Evolutionary conservation across 768 basidiomycete genomes (phyloP).

Genomic region (Roridomyces roridus): DNA sequence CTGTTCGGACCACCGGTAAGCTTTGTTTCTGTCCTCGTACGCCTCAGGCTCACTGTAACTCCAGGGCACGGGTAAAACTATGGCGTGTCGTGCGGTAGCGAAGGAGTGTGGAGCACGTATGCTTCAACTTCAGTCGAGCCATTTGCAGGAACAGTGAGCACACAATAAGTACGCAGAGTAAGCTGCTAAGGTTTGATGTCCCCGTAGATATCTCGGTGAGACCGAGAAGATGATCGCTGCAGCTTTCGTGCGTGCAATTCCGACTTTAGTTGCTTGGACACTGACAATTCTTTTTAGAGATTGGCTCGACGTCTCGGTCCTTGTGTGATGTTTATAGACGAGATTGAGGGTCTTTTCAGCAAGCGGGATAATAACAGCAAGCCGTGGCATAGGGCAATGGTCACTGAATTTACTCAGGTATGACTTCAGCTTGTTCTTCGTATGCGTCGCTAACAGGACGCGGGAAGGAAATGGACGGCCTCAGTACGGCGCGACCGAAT

Average conservation of each 20-base stretch:
- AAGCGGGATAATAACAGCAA: not conserved
- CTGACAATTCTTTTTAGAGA: not conserved
- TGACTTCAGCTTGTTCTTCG: no score
- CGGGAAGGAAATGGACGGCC: slow-evolving; percentile 2
- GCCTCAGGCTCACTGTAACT: no score
- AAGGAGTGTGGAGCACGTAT: not conserved
- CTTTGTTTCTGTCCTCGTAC: no score
- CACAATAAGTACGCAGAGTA: no score
- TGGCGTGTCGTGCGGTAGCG: slow-evolving; percentile 36
- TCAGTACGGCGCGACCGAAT: not conserved
- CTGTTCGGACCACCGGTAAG: slow-evolving; percentile 66
- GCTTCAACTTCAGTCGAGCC: not conserved
- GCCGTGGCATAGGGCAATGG: not conserved
- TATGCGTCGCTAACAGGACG: no score
- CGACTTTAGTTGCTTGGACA: no score
- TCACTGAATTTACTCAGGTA: slow-evolving; percentile 1
- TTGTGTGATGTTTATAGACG: slow-evolving; percentile 6
- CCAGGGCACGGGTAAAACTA: slow-evolving; percentile 69
- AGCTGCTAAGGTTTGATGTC: no score
- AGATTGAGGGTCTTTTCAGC: slow-evolving; percentile 3
- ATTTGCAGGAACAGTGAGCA: no score
- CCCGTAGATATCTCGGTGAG: not conserved
- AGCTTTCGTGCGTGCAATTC: not conserved
- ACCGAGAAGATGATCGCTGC: not conserved
- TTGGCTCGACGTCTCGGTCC: not conserved